Evolutionary conservation across 2,329 filamentous ascomycete species (phyloP).

Genomic region (Emergomyces africanus): DNA sequence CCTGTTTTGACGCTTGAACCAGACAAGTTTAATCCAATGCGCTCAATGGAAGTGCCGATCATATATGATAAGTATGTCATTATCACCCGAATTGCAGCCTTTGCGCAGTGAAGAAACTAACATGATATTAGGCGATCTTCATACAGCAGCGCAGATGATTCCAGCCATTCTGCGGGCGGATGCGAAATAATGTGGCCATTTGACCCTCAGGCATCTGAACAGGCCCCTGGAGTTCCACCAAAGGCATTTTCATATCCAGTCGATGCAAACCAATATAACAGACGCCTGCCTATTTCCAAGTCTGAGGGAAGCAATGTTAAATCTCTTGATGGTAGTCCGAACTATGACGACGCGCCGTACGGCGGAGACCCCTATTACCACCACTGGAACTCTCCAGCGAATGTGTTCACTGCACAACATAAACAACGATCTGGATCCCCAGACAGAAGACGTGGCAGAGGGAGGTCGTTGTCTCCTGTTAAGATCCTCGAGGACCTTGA

Average conservation of each 20-base stretch:
- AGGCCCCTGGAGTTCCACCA: constrained; percentile 7
- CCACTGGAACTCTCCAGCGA: background rate
- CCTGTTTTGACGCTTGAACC: constrained; percentile 7
- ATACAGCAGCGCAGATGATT: constrained; percentile 17
- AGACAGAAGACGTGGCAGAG: constrained; percentile 5
- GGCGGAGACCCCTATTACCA: constrained; percentile 6
- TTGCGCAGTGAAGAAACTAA: constrained; percentile 5
- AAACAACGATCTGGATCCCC: constrained; percentile 3
- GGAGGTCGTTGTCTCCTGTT: constrained; percentile 12
- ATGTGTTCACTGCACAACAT: constrained; percentile 2
- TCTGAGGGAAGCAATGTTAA: constrained; percentile 12
- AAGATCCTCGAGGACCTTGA: constrained; percentile 15
- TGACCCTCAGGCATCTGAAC: constrained; percentile 7
- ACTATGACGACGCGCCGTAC: background rate
- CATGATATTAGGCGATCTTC: constrained; percentile 12
- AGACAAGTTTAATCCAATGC: constrained; percentile 11
- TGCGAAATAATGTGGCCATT: constrained; percentile 14
- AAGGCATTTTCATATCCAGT: constrained; percentile 12
- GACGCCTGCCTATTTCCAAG: constrained; percentile 12
- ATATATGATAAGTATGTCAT: constrained; percentile 18
- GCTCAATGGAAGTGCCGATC: constrained; percentile 17
- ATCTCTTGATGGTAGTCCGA: constrained; percentile 6
- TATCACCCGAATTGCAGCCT: background rate
- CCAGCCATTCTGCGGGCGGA: constrained; percentile 15
- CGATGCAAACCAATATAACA: constrained; percentile 7